Evolutionary conservation across 2,329 filamentous ascomycete genomes (phyloP), one percentile per base, ranked within the genome.

Genomic region (Scortechinia acanthostroma): DNA sequence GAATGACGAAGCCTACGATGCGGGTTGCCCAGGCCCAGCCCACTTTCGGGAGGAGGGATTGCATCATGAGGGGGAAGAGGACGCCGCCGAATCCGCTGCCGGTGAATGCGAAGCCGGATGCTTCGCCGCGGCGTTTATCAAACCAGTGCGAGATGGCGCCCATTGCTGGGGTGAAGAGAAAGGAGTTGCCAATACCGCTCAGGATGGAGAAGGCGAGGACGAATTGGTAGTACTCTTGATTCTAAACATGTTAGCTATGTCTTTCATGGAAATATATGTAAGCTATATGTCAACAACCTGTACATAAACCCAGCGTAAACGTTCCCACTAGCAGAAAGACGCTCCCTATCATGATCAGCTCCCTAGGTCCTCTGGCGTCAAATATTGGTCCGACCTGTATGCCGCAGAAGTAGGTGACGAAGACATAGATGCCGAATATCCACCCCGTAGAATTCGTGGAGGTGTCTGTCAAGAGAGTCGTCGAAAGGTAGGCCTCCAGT

Each of bases 141-240:
- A 67, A 63, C 60, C 61, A 64, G 48, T 68, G 59, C 21, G 60
- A 58, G 21, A 68, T 55, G 16, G 50, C 57, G 0, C 59, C 58
- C 3, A 64, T 50, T 14, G 55, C 54, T 1, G 58, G 62, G 2
- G 63, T 66, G 16, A 61, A 58, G 35, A 68, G 50, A 46, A 68
- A 55, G 2, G 64, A 64, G 1, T 58, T 60, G 0, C 62, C 55
- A 1, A 64, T 48, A 0, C 65, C 68, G 5, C 59, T 63, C 0
- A 70, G 50, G 2, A 70, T 48, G 3, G 60, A 61, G 46, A 60
- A 62, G 21, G 58, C 59, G 0, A 70, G 52, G 6, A 70, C 52
- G 50, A 69, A 60, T 22, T 70, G 67, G 55, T 63, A 70, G 48
- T 63, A 69, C 21, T 56, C n/a, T 23, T 42, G n/a, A n/a, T n/a